A percentile compares a stretch with the other conserved stretches of the same genome.
phyloP scores from a whole-genome alignment of 768 basidiomycete genomes.

The Termitomyces sp. region DNA sequence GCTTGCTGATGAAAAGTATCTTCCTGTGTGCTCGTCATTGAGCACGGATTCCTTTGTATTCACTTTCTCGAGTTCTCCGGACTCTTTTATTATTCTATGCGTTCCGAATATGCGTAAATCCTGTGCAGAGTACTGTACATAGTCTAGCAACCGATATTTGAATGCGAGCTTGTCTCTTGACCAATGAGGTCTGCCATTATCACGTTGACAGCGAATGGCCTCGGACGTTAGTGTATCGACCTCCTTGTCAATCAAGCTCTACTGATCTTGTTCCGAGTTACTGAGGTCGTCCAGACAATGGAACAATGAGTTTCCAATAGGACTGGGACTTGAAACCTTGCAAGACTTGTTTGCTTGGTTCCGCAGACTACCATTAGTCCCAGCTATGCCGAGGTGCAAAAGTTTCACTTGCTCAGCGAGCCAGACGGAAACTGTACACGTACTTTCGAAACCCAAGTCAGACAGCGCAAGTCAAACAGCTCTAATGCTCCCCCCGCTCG shows the following conservation, averaged over 20 bases:
- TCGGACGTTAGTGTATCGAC: too few species aligned
- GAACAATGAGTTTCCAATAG: too few species aligned
- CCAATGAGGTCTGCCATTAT: neutral
- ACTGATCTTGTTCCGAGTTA: too few species aligned
- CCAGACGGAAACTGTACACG: neutral
- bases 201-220: too few species aligned
- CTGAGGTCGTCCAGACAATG: too few species aligned
- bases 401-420: too few species aligned
- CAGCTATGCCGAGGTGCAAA: too few species aligned
- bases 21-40: constrained; percentile 1
- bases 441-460: neutral
- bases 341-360: too few species aligned
- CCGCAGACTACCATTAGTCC: too few species aligned
- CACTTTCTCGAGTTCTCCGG: neutral
- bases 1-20: constrained; percentile 9
- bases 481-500: neutral
- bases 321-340: too few species aligned
- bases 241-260: too few species aligned
- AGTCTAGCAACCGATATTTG: constrained; percentile 8
- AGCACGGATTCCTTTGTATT: constrained; percentile 2
- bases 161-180: constrained; percentile 2
- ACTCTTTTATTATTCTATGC: neutral
- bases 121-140: constrained; percentile 11
- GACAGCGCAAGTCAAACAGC: neutral
- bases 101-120: constrained; percentile 6